A percentile compares a stretch with the other conserved stretches of the same genome.
Evolutionary conservation across 192 early-diverging fungal species (phyloP).

Genomic region (Podila epigama): DNA sequence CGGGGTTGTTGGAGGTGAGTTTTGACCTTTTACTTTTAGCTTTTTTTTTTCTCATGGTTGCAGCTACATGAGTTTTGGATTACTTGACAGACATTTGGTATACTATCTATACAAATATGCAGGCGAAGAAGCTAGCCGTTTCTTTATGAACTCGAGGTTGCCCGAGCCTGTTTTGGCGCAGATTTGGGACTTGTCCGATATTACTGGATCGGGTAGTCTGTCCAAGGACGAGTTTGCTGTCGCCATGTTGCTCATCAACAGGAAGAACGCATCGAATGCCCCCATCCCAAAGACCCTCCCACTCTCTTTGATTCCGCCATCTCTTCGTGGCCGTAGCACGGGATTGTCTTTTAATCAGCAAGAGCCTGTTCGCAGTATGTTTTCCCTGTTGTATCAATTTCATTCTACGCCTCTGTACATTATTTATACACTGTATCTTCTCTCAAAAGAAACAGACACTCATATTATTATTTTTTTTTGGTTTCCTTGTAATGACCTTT

Average conservation of each 20-base stretch:
- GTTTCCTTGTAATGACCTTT: background rate
- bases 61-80: too few relatives aligned
- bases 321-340: constrained; percentile 37
- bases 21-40: background rate
- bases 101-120: constrained; percentile 8
- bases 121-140: constrained; percentile 76
- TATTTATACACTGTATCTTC: too few relatives aligned
- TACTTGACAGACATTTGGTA: too few relatives aligned
- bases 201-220: constrained; percentile 64
- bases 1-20: constrained; percentile 73
- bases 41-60: background rate
- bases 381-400: background rate
- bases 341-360: background rate
- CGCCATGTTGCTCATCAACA: constrained; percentile 81
- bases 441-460: too few relatives aligned
- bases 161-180: constrained; percentile 70
- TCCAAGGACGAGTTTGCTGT: constrained; percentile 80
- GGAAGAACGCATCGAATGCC: constrained; percentile 55
- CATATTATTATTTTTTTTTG: background rate
- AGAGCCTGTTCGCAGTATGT: constrained; percentile 26
- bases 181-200: constrained; percentile 84
- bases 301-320: constrained; percentile 63
- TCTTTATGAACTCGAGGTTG: constrained; percentile 84
- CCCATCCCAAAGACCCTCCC: constrained; percentile 65
- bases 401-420: too few relatives aligned